These are phyloP conservation scores for Entonaema liquescens DNA, from an alignment of 495 filamentous ascomycete species.

Conservation along the genomic window DNA sequence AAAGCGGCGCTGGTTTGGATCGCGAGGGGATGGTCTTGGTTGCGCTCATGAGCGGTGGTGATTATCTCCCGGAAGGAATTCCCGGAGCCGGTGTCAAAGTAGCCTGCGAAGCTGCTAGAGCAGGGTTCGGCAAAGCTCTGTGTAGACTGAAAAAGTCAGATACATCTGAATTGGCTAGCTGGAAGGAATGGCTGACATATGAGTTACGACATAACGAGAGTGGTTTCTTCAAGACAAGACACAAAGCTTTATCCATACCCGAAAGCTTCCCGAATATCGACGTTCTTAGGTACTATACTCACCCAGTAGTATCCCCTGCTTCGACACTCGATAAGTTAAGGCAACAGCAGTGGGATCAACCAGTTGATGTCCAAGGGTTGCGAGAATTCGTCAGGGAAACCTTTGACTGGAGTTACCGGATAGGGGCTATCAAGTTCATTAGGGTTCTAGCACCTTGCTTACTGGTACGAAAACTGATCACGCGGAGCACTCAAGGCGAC, in stretches of 20 bases:
- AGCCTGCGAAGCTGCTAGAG: slow-evolving; percentile 88
- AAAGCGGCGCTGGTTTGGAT: slow-evolving; percentile 68
- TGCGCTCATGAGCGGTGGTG: slow-evolving; percentile 94
- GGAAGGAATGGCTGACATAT: slow-evolving; percentile 77
- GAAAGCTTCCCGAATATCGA: slow-evolving; percentile 81
- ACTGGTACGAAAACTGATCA: slow-evolving; percentile 69
- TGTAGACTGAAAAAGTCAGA: slow-evolving; percentile 64
- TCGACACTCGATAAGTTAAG: slow-evolving; percentile 67
- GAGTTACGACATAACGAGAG: slow-evolving; percentile 87
- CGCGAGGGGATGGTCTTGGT: slow-evolving; percentile 92
- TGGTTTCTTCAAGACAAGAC: slow-evolving; percentile 78
- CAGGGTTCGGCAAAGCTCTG: slow-evolving; percentile 84
- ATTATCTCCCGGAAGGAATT: slow-evolving; percentile 91
- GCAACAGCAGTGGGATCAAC: slow-evolving; percentile 66
- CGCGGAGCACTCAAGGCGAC: slow-evolving; percentile 43
- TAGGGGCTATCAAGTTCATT: slow-evolving; percentile 86
- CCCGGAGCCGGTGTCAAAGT: slow-evolving; percentile 85
- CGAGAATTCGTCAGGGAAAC: slow-evolving; percentile 76
- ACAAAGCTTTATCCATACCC: slow-evolving; percentile 77
- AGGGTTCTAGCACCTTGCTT: slow-evolving; percentile 81
- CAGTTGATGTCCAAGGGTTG: slow-evolving; percentile 72
- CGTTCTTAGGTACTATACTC: slow-evolving; percentile 84
- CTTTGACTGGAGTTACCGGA: slow-evolving; percentile 84
- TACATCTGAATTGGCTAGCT: slow-evolving; percentile 66
- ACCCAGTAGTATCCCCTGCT: slow-evolving; percentile 76